phyloP scores from a whole-genome alignment of 225 moss, liverwort and hornwort species.

The Straminergon stramineum region DNA sequence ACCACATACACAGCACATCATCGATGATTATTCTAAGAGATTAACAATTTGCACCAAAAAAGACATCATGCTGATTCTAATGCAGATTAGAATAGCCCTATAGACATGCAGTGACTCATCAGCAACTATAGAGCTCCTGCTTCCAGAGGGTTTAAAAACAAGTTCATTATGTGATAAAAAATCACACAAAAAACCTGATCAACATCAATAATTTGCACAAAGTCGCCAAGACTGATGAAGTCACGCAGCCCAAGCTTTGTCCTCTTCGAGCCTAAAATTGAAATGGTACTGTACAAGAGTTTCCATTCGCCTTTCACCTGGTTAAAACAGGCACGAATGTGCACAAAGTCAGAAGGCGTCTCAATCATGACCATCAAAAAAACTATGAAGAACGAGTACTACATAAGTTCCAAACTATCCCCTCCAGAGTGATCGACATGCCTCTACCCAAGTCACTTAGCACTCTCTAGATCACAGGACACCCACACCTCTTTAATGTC shows the following conservation, averaged over 20 bases:
- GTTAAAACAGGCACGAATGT: background rate
- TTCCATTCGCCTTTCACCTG: conserved; percentile 87
- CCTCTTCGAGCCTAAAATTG: conserved; percentile 73
- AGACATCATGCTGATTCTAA: background rate
- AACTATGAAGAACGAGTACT: background rate
- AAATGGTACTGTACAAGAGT: conserved; percentile 82
- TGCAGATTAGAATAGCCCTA: background rate
- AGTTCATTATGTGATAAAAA: background rate
- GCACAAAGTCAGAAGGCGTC: background rate
- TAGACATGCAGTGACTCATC: background rate
- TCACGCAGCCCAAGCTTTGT: conserved; percentile 85
- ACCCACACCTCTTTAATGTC: background rate
- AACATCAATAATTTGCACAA: conserved; percentile 73
- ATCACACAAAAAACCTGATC: conserved; percentile 43
- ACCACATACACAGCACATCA: background rate
- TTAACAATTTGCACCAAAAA: background rate
- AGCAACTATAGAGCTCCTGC: background rate
- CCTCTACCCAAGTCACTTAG: background rate
- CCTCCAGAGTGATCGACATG: background rate
- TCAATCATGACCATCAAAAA: background rate
- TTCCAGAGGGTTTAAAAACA: background rate
- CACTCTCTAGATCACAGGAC: background rate
- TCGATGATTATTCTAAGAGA: background rate
- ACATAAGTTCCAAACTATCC: background rate
- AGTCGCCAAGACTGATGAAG: conserved; percentile 68